phyloP scores from a whole-genome alignment of 2,329 filamentous ascomycete species.

The Zelopaecilomyces penicillatus region DNA sequence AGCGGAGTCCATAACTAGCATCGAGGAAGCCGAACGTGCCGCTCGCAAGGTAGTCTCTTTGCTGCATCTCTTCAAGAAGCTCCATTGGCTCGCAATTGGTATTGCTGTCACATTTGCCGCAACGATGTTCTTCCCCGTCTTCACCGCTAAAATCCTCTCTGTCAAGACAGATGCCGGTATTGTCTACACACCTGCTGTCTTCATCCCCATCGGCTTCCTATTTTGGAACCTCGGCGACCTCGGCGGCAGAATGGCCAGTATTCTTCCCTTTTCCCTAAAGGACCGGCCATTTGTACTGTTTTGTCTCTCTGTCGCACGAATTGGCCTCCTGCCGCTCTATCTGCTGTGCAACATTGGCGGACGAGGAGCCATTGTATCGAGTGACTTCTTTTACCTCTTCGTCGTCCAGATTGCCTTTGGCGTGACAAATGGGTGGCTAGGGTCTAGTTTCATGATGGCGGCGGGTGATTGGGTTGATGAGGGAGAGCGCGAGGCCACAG shows the following conservation, averaged over 20 bases:
- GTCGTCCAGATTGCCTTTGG: slow-evolving; percentile 80
- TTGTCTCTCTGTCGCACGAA: slow-evolving; percentile 53
- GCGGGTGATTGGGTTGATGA: slow-evolving; percentile 72
- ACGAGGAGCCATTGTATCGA: slow-evolving; percentile 62
- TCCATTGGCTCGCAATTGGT: slow-evolving; percentile 68
- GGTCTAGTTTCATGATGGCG: slow-evolving; percentile 86
- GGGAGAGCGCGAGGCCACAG: slow-evolving; percentile 77
- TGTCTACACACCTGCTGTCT: slow-evolving; percentile 64
- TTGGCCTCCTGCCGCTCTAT: slow-evolving; percentile 75
- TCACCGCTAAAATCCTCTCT: slow-evolving; percentile 59
- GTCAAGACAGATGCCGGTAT: slow-evolving; percentile 34
- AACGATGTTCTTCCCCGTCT: slow-evolving; percentile 94
- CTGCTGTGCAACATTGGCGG: slow-evolving; percentile 81
- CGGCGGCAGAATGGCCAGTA: slow-evolving; percentile 62
- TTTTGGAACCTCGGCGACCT: slow-evolving; percentile 92
- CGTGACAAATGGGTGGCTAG: slow-evolving; percentile 77
- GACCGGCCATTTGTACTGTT: slow-evolving; percentile 61
- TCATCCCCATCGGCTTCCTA: slow-evolving; percentile 84
- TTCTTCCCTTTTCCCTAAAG: slow-evolving; percentile 46
- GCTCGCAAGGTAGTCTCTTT: slow-evolving; percentile 48
- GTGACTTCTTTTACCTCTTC: slow-evolving; percentile 81
- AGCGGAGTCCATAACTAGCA: slow-evolving; percentile 40
- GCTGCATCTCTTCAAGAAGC: slow-evolving; percentile 61
- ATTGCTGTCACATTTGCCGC: slow-evolving; percentile 74
- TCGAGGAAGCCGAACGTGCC: slow-evolving; percentile 45